Evolutionary conservation across 306 rosid genomes (phyloP).

Genomic region (Cyamopsis tetragonoloba): DNA sequence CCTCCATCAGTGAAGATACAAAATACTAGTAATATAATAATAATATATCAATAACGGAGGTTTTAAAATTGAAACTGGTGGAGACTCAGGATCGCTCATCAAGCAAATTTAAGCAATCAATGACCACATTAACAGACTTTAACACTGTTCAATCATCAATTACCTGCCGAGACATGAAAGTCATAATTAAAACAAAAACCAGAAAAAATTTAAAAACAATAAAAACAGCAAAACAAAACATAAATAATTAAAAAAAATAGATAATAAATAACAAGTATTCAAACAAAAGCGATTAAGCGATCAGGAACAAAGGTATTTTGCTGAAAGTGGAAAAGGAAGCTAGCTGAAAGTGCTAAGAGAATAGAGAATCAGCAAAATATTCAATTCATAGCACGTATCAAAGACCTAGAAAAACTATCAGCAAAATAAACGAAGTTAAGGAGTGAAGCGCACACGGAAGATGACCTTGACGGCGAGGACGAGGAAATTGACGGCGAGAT

Average conservation of each 20-base stretch:
- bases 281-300: not conserved
- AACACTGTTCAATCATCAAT: not conserved
- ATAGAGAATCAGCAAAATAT: not conserved
- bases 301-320: not conserved
- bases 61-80: not conserved
- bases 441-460: not conserved
- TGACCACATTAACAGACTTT: not conserved
- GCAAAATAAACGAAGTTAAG: not conserved
- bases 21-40: not conserved
- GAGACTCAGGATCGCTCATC: not conserved
- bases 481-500: not conserved
- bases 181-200: not conserved
- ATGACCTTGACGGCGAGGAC: constrained; percentile 27
- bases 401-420: not conserved
- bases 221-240: not conserved
- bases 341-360: not conserved
- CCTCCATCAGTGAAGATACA: not conserved
- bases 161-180: not conserved
- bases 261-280: not conserved
- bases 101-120: not conserved
- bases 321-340: not conserved
- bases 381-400: constrained; percentile 6
- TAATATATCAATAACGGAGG: not conserved
- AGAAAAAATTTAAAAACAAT: not conserved
- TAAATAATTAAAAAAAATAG: not conserved